A percentile compares a stretch with the other conserved stretches of the same genome.
phyloP scores from a whole-genome alignment of 805 yeast species.

The Lipomyces chichibuensis region DNA sequence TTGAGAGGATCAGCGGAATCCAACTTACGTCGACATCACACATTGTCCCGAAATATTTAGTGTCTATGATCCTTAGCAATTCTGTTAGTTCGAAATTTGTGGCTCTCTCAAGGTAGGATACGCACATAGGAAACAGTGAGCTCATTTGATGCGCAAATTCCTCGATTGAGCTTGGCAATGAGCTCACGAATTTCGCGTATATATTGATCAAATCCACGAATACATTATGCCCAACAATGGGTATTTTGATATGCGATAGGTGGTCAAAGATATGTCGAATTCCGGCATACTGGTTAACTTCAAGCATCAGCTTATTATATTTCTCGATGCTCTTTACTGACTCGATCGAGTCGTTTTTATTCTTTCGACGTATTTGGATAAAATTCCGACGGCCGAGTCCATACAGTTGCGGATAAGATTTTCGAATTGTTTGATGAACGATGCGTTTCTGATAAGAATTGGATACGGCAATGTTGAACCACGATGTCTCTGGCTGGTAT shows the following conservation, averaged over 20 bases:
- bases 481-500: background rate
- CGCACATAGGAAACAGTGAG: background rate
- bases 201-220: constrained; percentile 3
- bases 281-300: background rate
- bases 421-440: background rate
- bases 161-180: background rate
- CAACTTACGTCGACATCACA: background rate
- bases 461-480: constrained; percentile 2
- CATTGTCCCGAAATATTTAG: constrained; percentile 7
- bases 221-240: constrained; percentile 1
- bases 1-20: background rate
- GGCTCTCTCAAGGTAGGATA: background rate
- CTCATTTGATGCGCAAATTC: background rate
- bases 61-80: background rate
- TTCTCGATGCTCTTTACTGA: background rate
- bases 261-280: constrained; percentile 1
- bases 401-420: background rate
- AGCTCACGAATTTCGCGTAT: constrained; percentile 6
- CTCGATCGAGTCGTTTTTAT: background rate
- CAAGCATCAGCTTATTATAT: background rate
- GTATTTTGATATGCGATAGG: background rate
- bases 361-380: background rate
- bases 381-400: background rate
- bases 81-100: background rate
- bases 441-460: constrained; percentile 1